phyloP scores from a whole-genome alignment of 306 rosid species.

The Fragaria ananassa region DNA sequence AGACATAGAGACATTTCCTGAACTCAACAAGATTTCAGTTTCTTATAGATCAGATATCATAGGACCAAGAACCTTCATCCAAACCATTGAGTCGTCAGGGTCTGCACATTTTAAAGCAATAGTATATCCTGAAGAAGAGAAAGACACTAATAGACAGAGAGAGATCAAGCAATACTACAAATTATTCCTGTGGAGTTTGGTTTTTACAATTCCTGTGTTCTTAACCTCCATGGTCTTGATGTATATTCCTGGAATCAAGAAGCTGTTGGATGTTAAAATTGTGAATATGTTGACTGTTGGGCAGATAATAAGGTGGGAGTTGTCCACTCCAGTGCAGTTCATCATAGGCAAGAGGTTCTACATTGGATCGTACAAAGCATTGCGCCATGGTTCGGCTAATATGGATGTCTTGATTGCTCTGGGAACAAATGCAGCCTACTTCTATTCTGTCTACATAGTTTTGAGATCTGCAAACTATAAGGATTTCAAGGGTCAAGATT shows the following conservation, averaged over 20 bases:
- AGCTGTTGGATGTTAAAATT: conserved; percentile 45
- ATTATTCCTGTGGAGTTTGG: conserved; percentile 58
- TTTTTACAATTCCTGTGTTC: conserved; percentile 65
- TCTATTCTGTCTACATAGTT: conserved; percentile 67
- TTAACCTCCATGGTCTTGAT: conserved; percentile 77
- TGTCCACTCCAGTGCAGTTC: conserved; percentile 71
- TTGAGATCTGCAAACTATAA: conserved; percentile 52
- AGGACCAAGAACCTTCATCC: conserved; percentile 75
- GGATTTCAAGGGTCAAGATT: conserved; percentile 62
- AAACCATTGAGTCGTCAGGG: conserved; percentile 59
- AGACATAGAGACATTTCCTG: conserved; percentile 18
- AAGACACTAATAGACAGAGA: conserved; percentile 38
- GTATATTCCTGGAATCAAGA: conserved; percentile 59
- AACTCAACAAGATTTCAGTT: conserved; percentile 45
- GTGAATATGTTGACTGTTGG: conserved; percentile 63
- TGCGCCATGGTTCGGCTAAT: conserved; percentile 63
- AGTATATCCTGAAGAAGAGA: conserved; percentile 53
- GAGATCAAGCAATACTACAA: conserved; percentile 52
- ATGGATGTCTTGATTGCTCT: conserved; percentile 83
- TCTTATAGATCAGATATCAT: conserved; percentile 57
- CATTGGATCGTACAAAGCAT: conserved; percentile 59
- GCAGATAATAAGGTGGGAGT: conserved; percentile 58
- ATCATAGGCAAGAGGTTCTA: conserved; percentile 70
- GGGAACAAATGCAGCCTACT: conserved; percentile 89
- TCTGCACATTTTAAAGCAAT: conserved; percentile 56